These are phyloP conservation scores for Hirschioporus abietinus DNA, from an alignment of 768 basidiomycete species.

Conservation along the genomic window DNA sequence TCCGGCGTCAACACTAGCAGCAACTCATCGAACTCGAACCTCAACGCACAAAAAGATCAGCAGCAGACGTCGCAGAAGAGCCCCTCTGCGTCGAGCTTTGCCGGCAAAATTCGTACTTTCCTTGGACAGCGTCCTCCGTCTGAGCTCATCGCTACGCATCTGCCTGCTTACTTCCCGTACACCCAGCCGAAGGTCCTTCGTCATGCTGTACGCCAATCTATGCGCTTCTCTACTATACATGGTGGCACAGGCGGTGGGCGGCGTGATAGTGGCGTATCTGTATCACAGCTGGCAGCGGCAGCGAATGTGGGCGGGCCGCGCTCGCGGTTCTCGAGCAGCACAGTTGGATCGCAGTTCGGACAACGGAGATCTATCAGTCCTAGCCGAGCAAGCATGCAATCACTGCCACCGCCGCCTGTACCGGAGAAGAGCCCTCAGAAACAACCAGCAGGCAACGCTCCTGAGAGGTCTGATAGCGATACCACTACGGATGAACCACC, in stretches of 20 bases:
- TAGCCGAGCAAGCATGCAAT: slow-evolving; percentile 37
- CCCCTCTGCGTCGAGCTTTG: slow-evolving; percentile 31
- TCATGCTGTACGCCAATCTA: slow-evolving; percentile 84
- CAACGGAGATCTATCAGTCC: slow-evolving; percentile 34
- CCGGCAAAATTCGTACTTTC: slow-evolving; percentile 79
- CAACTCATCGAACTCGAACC: slow-evolving; percentile 6
- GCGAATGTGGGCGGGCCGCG: slow-evolving; percentile 42
- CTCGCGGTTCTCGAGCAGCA: slow-evolving; percentile 35
- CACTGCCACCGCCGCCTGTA: slow-evolving; percentile 36
- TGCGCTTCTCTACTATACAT: slow-evolving; percentile 40
- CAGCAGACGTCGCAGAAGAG: slow-evolving; percentile 28
- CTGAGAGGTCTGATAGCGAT: slow-evolving; percentile 17
- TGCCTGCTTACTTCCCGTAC: slow-evolving; percentile 93
- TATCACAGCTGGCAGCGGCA: slow-evolving; percentile 19
- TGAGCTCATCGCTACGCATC: slow-evolving; percentile 92
- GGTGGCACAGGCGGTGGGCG: slow-evolving; percentile 44
- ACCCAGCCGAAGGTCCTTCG: slow-evolving; percentile 88
- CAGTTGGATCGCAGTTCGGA: slow-evolving; percentile 17
- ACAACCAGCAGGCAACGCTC: slow-evolving; percentile 16
- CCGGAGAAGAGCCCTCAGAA: slow-evolving; percentile 17
- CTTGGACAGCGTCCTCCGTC: slow-evolving; percentile 97
- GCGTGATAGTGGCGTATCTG: slow-evolving; percentile 38
- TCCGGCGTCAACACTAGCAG: slow-evolving; percentile 5
- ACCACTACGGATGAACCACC: slow-evolving; percentile 47
- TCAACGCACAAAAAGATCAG: slow-evolving; percentile 20